Percentiles rank a stretch among this genome's conserved stretches.
Conservation (phyloP, 176 grass and related monocot species). For the Carex littledalei region DNA sequence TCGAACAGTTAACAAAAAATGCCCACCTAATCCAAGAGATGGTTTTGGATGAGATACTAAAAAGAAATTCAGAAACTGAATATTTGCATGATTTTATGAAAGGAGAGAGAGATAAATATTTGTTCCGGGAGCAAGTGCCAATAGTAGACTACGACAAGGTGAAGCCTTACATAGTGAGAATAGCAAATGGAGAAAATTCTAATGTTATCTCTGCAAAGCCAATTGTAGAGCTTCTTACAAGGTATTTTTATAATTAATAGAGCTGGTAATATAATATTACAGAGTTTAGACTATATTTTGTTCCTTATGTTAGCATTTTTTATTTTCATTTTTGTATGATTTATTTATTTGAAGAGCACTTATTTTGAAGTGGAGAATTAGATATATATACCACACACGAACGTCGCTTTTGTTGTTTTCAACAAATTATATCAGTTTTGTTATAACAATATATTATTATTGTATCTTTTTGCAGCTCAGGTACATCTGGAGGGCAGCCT, state of each 20-base stretch:
- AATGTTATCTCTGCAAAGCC: conserved; percentile 49
- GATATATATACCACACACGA: background rate
- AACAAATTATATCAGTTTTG: background rate
- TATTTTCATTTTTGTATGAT: background rate
- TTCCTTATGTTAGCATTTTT: background rate
- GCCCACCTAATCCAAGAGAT: conserved; percentile 42
- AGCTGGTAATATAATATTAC: background rate
- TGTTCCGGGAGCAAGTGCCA: conserved; percentile 51
- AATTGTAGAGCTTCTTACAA: conserved; percentile 71
- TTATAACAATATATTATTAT: background rate
- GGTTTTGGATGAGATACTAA: conserved; percentile 49
- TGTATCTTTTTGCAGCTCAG: conserved; percentile 37
- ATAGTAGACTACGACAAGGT: conserved; percentile 71
- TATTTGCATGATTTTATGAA: conserved; percentile 52
- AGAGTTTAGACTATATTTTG: background rate
- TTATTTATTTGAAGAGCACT: background rate
- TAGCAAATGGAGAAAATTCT: conserved; percentile 54
- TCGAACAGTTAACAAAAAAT: conserved; percentile 56
- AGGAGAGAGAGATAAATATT: background rate
- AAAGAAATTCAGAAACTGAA: conserved; percentile 46
- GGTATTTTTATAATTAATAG: conserved; percentile 20
- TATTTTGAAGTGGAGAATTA: background rate
- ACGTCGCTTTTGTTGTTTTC: background rate
- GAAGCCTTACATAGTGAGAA: conserved; percentile 62
- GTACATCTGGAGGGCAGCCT: conserved; percentile 67